Conservation (phyloP, 1,139 yeast species). For the Sugiyamaella pinicola region DNA sequence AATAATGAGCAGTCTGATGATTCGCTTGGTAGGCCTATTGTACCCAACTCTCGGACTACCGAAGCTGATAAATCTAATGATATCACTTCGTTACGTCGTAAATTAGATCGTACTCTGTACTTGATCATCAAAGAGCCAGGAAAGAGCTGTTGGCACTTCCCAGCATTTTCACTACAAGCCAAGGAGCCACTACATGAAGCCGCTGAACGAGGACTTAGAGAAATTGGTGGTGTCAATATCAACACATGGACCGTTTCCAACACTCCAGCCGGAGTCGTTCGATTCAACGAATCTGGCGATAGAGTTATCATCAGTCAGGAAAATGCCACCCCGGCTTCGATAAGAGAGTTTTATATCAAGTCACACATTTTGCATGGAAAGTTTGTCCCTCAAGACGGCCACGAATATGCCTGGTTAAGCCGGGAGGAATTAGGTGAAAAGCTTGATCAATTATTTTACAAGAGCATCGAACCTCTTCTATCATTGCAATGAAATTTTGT, state of each 20-base stretch:
- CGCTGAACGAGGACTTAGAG: slow-evolving; percentile 74
- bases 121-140: slow-evolving; percentile 55
- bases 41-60: slow-evolving; percentile 71
- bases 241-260: slow-evolving; percentile 89
- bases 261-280: slow-evolving; percentile 73
- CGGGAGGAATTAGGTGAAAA: slow-evolving; percentile 70
- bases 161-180: slow-evolving; percentile 57
- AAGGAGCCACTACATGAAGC: slow-evolving; percentile 62
- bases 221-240: slow-evolving; percentile 71
- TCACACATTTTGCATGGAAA: slow-evolving; percentile 90
- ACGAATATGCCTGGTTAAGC: slow-evolving; percentile 77
- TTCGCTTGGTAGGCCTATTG: slow-evolving; percentile 65
- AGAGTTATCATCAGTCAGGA: slow-evolving; percentile 27
- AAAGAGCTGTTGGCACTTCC: slow-evolving; percentile 66
- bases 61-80: slow-evolving; percentile 72
- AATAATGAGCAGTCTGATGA: slow-evolving; percentile 46
- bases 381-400: slow-evolving; percentile 55
- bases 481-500: slow-evolving; percentile 27
- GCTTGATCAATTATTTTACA: slow-evolving; percentile 59
- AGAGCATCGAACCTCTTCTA: slow-evolving; percentile 36
- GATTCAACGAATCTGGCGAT: slow-evolving; percentile 35
- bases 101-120: slow-evolving; percentile 77
- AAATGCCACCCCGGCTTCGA: slow-evolving; percentile 17
- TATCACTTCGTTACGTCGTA: slow-evolving; percentile 70
- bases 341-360: slow-evolving; percentile 71